Conservation (phyloP, 2,329 filamentous ascomycete species). For the Fusarium sp. region DNA sequence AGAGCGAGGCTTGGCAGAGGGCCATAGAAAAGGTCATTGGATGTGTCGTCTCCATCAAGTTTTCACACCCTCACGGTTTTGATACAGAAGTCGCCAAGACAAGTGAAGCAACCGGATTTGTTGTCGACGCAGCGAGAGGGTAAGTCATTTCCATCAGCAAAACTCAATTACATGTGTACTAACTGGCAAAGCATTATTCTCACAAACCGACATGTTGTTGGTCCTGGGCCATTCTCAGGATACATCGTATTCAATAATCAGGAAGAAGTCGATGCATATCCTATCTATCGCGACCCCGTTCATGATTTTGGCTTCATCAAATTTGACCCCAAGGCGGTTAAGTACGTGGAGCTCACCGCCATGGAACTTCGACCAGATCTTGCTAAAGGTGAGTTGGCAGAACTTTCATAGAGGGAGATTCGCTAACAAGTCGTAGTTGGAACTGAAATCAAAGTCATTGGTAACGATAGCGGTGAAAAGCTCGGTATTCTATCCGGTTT, state of each 20-base stretch:
- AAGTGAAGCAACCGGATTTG: constrained; percentile 88
- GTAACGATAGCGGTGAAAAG: constrained; percentile 35
- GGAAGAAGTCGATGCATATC: constrained; percentile 93
- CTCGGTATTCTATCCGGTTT: constrained; percentile 76
- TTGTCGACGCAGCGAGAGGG: constrained; percentile 30
- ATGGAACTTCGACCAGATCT: constrained; percentile 33
- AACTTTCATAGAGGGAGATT: rapidly evolving
- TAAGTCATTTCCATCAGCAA: neutral
- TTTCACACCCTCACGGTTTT: constrained; percentile 97
- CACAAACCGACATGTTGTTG: constrained; percentile 93
- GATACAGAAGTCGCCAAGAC: constrained; percentile 93
- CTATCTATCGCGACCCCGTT: constrained; percentile 96
- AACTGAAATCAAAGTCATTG: constrained; percentile 35
- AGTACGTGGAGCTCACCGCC: constrained; percentile 87
- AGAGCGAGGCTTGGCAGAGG: constrained; percentile 77
- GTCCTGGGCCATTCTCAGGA: constrained; percentile 95
- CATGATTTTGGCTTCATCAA: constrained; percentile 98
- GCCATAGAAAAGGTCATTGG: constrained; percentile 94
- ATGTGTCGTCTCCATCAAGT: constrained; percentile 98
- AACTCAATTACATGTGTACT: neutral
- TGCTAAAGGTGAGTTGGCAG: constrained; percentile 1
- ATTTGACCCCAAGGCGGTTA: constrained; percentile 94
- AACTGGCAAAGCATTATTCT: constrained; percentile 59
- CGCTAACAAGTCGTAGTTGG: constrained; percentile 4
- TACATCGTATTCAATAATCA: constrained; percentile 99